phyloP scores from a whole-genome alignment of 345 rosid species.

The Melastoma malabathricum region DNA sequence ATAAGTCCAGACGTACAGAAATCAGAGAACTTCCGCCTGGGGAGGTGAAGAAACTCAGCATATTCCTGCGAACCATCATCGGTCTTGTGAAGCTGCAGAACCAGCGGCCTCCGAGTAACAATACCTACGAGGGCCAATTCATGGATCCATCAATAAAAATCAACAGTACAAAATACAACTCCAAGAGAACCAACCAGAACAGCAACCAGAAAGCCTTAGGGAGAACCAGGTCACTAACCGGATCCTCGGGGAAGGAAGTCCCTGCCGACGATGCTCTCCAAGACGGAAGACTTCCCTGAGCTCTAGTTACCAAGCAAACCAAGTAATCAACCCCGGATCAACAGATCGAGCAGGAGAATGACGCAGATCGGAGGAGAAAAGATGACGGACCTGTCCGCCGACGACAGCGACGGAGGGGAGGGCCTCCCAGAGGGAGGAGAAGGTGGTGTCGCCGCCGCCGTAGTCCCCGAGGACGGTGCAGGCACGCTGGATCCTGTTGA shows the following conservation, averaged over 20 bases:
- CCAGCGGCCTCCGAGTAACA: conserved; percentile 86
- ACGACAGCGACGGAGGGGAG: conserved; percentile 44
- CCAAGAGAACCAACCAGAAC: too few relatives aligned
- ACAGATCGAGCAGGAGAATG: not conserved
- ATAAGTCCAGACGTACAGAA: conserved; percentile 26
- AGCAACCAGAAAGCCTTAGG: too few relatives aligned
- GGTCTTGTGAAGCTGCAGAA: conserved; percentile 71
- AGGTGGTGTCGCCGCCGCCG: conserved; percentile 58
- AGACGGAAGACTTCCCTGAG: conserved; percentile 91
- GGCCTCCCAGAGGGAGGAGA: conserved; percentile 88
- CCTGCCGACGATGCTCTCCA: conserved; percentile 90
- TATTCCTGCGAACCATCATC: conserved; percentile 61
- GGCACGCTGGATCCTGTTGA: conserved; percentile 85
- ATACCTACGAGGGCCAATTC: conserved; percentile 33
- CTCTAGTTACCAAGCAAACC: conserved; percentile 25
- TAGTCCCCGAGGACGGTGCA: conserved; percentile 89
- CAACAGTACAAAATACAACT: too few relatives aligned
- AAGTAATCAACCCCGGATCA: too few relatives aligned
- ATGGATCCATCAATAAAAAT: not conserved
- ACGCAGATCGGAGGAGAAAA: not conserved
- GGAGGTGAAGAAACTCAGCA: conserved; percentile 81
- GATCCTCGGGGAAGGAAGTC: conserved; percentile 99
- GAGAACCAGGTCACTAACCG: conserved; percentile 26
- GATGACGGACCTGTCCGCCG: conserved; percentile 26
- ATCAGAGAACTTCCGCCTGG: conserved; percentile 51